phyloP scores from a whole-genome alignment of 768 basidiomycete genomes.

The Coprinopsis sp. region DNA sequence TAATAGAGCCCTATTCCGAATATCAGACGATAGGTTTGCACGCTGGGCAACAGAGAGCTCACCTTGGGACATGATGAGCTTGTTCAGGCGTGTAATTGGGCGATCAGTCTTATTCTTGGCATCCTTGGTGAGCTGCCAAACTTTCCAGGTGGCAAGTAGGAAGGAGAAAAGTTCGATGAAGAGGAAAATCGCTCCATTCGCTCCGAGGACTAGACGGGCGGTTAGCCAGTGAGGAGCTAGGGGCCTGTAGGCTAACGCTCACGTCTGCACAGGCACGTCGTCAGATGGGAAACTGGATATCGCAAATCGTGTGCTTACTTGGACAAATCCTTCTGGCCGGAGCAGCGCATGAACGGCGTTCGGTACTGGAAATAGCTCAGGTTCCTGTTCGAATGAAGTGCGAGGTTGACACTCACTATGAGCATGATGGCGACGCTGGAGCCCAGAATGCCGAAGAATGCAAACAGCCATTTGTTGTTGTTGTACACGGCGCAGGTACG shows the following conservation, averaged over 20 bases:
- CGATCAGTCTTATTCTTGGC: not conserved
- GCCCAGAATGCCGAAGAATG: not conserved
- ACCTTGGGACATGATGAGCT: slow-evolving; percentile 1
- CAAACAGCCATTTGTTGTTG: not conserved
- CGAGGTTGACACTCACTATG: not conserved
- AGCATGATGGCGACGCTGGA: not conserved
- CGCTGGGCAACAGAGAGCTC: not conserved
- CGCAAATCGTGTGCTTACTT: not conserved
- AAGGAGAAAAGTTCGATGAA: slow-evolving; percentile 2
- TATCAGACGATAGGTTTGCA: not conserved
- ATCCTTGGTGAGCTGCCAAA: not conserved
- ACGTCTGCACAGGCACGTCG: not conserved
- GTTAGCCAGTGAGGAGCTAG: not conserved
- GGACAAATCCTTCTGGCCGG: not conserved
- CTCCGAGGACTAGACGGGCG: not conserved
- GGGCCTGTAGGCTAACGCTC: not conserved
- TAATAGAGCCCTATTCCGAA: not conserved
- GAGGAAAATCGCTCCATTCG: slow-evolving; percentile 1
- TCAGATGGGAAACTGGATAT: not conserved
- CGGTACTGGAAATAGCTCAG: not conserved
- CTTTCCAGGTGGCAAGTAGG: not conserved
- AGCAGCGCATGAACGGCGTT: not conserved
- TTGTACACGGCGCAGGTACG: slow-evolving; percentile 2
- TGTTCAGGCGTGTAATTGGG: not conserved
- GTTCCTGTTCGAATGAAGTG: no score